Conservation (phyloP, 2,329 filamentous ascomycete species). For the Scytalidium lignicola region DNA sequence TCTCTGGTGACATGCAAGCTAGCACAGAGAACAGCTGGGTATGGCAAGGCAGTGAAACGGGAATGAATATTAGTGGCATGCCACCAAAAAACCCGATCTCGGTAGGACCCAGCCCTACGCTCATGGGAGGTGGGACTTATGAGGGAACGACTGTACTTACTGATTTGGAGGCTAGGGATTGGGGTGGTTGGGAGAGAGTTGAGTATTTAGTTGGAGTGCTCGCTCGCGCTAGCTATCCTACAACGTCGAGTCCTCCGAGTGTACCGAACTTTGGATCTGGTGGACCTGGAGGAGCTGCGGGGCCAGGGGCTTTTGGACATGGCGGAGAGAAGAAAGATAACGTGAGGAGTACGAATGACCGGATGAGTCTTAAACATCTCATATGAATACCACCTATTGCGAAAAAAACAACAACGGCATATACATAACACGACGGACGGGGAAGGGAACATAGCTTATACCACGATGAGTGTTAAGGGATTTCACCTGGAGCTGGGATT, state of each 20-base stretch:
- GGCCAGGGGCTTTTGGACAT: neutral
- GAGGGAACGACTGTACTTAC: conserved; percentile 42
- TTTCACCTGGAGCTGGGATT: too few species aligned
- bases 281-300: neutral
- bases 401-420: neutral
- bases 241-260: neutral
- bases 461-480: too few species aligned
- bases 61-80: conserved; percentile 24
- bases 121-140: conserved; percentile 16
- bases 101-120: conserved; percentile 12
- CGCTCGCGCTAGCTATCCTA: conserved; percentile 29
- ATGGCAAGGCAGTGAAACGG: conserved; percentile 62
- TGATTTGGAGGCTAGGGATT: conserved; percentile 57
- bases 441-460: neutral
- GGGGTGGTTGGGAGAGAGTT: conserved; percentile 76
- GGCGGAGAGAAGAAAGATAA: neutral
- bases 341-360: neutral
- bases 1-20: conserved; percentile 81
- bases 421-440: neutral
- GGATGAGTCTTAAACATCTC: neutral
- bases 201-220: conserved; percentile 58
- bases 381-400: neutral
- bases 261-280: neutral
- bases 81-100: neutral
- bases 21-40: conserved; percentile 76